Base-by-base conservation (phyloP, 345 rosid species). In the Eucalyptus shirleyi region DNA sequence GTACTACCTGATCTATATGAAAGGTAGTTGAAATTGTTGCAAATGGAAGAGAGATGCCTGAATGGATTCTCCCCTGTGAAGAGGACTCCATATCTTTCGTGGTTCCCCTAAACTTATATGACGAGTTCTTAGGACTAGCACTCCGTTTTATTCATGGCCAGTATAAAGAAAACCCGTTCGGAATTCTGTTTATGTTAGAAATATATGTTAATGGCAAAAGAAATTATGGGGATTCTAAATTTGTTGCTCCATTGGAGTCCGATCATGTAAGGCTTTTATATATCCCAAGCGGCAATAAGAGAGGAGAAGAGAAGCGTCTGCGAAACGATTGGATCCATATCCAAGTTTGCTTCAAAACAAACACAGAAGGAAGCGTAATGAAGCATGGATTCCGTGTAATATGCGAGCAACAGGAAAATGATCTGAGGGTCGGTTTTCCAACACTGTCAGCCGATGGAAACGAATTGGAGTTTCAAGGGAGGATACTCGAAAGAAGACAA, bases 171-270 rank as follows among this genome's bases (percentile, higher is more conserved):
- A 8, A 15, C 6, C 3, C 7, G 8, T 16, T 50, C 7, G 42
- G 7, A 32, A 4, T 8, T 8, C 1, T 8, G 12, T 69, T 8
- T 50, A 2, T 0, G 3, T 50, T 16, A 6, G 3, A 7, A 0
- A 55, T 23, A 55, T 55, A 1, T 55, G 5, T 55, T 55, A 23
- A 55, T 55, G 60, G 60, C 12, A 8, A 32, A 32, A 50, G 6
- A 50, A 5, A 5, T 1, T 15, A 5, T 50, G 2, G 0, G 3
- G 1, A 1, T 14, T 50, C 6, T 50, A 1, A 5, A 3, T 6
- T 4, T 5, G 6, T 3, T 16, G 0, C 3, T 3, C 16, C 32
- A 60, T 3, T 12, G 17, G 17, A 60, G 3, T 60, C 32, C 15
- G 32, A 26, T 60, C 67, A 60, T 12, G 32, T 60, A 15, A 12